Evolutionary conservation across 2,329 filamentous ascomycete genomes (phyloP), one percentile per base, ranked within the genome.

Genomic region (Nigrograna mackinnonii): DNA sequence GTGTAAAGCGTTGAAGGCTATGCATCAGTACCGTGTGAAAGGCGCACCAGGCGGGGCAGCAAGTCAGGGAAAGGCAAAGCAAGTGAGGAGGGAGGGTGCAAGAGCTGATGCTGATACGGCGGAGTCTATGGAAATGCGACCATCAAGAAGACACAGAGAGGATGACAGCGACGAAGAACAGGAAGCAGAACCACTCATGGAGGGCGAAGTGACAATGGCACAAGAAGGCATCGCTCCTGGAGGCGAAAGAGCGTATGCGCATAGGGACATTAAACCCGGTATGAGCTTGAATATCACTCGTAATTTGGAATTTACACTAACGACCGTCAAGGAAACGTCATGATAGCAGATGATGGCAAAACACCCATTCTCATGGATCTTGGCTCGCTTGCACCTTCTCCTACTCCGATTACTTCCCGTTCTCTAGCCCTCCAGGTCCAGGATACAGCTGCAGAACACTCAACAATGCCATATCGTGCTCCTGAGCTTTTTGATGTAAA

Each of bases 401-500:
- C 94, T 2, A 89, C 90, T 43, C 83, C 89, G 19, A 92, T 97
- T 55, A 95, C 92, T 4, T 94, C 89, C 14, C 86, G 92, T 47
- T 95, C 90, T 3, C 79, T 95, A 41, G 94, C 94, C 33, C 83
- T 99, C 35, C 89, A 91, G 62, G 88, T 95, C 24, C 94, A 97
- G 72, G 94, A 99, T 69, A 88, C 84, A 30, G 94, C 94, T 17
- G 94, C 92, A 41, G 94, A 99, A 69, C 92, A 97, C 76, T 92
- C 86, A 52, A 99, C 94, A 30, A 97, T 99, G 92, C 91, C 94
- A 0, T 99, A 99, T 73, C 90, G 94, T 46, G 94, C 94, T 1
- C 94, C 94, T 0, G 94, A 99, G 71, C 84, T 99, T 47, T 99
- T 99, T 70, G 94, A 99, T 68, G 94, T 97, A 43, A 95, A 95